phyloP scores from a whole-genome alignment of 148 eudicot genomes.

The Rhododendron kiyosumense region DNA sequence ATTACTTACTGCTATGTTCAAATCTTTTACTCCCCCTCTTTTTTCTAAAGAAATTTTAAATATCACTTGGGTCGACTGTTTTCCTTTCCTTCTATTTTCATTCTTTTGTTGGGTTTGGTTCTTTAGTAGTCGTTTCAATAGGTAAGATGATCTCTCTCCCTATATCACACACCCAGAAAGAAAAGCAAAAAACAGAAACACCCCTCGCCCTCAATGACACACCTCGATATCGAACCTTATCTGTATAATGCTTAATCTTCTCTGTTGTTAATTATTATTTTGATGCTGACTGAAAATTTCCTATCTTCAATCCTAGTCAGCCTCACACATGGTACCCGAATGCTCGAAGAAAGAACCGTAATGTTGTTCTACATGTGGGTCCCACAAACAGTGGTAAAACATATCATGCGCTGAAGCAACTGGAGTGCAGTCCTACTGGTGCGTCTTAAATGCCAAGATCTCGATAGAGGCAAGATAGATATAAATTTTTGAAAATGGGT shows the following conservation, averaged over 20 bases:
- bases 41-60: not conserved
- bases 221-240: not conserved
- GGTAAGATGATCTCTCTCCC: not conserved
- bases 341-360: slow-evolving; percentile 78
- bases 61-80: not conserved
- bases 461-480: not conserved
- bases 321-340: slow-evolving; percentile 96
- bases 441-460: slow-evolving; percentile 10
- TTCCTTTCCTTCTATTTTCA: not conserved
- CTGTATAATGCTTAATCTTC: not conserved
- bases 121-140: not conserved
- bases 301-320: slow-evolving; percentile 33
- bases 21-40: not conserved
- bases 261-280: not conserved
- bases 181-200: not conserved
- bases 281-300: not conserved
- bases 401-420: slow-evolving; percentile 72
- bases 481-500: not conserved
- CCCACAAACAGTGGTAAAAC: slow-evolving; percentile 99
- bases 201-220: too few relatives aligned
- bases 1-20: not conserved
- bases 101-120: not conserved
- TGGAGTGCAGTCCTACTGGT: slow-evolving; percentile 90
- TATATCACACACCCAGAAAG: not conserved
- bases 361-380: slow-evolving; percentile 80